Conservation (phyloP, 805 yeast species). For the Candida hispaniensis region DNA sequence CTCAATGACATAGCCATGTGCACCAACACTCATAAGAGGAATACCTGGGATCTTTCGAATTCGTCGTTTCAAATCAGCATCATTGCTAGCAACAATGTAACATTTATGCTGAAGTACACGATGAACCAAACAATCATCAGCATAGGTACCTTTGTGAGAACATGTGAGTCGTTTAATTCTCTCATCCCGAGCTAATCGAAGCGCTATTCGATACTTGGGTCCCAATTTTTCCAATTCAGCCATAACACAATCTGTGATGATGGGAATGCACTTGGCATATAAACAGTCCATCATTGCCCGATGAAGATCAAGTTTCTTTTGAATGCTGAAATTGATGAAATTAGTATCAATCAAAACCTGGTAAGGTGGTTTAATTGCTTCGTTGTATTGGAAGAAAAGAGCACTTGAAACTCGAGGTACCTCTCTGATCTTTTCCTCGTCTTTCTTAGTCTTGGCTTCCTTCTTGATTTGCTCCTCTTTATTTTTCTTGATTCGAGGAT, state of each 20-base stretch:
- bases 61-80: conserved; percentile 91
- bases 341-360: conserved; percentile 94
- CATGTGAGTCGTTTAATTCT: conserved; percentile 79
- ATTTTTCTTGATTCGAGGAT: conserved; percentile 38
- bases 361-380: conserved; percentile 95
- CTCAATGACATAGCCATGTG: conserved; percentile 84
- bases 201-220: conserved; percentile 86
- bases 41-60: conserved; percentile 95
- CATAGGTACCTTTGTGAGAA: conserved; percentile 91
- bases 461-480: conserved; percentile 36
- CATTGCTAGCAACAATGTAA: conserved; percentile 94
- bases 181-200: conserved; percentile 87
- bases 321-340: conserved; percentile 92
- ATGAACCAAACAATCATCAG: conserved; percentile 93
- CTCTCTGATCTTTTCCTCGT: conserved; percentile 63
- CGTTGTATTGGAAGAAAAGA: conserved; percentile 85
- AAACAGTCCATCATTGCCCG: conserved; percentile 95
- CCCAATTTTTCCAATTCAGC: conserved; percentile 96
- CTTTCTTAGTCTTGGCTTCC: conserved; percentile 38
- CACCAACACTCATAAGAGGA: conserved; percentile 94
- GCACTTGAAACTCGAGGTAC: conserved; percentile 95
- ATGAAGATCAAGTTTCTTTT: conserved; percentile 88
- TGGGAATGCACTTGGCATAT: conserved; percentile 90
- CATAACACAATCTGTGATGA: conserved; percentile 94
- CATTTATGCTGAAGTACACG: conserved; percentile 95